phyloP scores from a whole-genome alignment of 2,329 filamentous ascomycete species.

The Penicillium verrucosum region DNA sequence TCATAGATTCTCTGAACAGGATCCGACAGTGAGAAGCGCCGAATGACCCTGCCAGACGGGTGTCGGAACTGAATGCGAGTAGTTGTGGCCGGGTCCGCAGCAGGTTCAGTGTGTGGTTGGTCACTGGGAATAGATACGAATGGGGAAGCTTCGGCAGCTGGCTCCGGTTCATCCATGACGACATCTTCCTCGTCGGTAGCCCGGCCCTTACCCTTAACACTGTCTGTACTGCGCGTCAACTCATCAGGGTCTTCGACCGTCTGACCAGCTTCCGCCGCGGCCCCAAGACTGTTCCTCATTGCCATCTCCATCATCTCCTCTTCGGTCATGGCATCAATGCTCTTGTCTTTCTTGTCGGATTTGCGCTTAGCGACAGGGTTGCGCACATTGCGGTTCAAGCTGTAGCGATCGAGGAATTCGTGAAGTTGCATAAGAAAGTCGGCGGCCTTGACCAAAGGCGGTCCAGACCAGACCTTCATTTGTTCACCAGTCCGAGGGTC shows the following conservation, averaged over 20 bases:
- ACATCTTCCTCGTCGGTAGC: slow-evolving; percentile 40
- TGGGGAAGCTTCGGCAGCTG: slow-evolving; percentile 37
- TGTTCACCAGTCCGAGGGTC: slow-evolving; percentile 95
- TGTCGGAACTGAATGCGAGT: slow-evolving; percentile 93
- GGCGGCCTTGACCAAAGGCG: slow-evolving; percentile 67
- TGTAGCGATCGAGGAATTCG: slow-evolving; percentile 97
- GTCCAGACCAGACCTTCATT: slow-evolving; percentile 91
- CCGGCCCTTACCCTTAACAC: slow-evolving; percentile 51
- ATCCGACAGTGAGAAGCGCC: slow-evolving; percentile 76
- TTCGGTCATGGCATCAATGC: slow-evolving; percentile 87
- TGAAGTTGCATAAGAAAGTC: slow-evolving; percentile 90
- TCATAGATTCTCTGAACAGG: slow-evolving; percentile 82
- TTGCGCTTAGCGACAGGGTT: slow-evolving; percentile 85
- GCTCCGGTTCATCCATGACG: slow-evolving; percentile 37
- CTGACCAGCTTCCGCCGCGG: slow-evolving; percentile 43
- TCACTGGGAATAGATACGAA: slow-evolving; percentile 72
- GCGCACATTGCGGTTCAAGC: slow-evolving; percentile 79
- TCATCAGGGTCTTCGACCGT: slow-evolving; percentile 80
- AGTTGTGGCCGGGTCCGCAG: slow-evolving; percentile 64
- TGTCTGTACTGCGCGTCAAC: slow-evolving; percentile 65
- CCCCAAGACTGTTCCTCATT: slow-evolving; percentile 76
- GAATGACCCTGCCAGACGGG: slow-evolving; percentile 77
- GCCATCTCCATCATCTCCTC: slow-evolving; percentile 97
- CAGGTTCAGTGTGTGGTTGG: slow-evolving; percentile 74
- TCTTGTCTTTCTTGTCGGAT: slow-evolving; percentile 66